Evolutionary conservation across 2,329 filamentous ascomycete species (phyloP).

Genomic region (Xylaria sp.): DNA sequence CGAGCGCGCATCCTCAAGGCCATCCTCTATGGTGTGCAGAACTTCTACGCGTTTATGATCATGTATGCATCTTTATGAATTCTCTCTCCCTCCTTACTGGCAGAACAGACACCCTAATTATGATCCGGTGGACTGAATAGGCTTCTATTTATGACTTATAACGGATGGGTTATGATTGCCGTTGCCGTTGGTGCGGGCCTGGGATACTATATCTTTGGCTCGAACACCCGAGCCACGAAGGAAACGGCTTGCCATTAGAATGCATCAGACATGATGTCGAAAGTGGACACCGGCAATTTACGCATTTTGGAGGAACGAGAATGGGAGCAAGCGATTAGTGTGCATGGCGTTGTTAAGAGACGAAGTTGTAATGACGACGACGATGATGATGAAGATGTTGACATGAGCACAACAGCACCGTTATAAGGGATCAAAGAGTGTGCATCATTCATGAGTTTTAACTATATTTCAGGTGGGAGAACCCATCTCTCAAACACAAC

Average conservation of each 20-base stretch:
- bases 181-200: constrained; percentile 88
- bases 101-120: neutral
- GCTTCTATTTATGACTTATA: constrained; percentile 99
- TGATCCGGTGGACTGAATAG: constrained; percentile 51
- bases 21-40: constrained; percentile 85
- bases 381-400: neutral
- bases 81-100: neutral
- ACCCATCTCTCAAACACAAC: no score
- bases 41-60: constrained; percentile 99
- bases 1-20: constrained; percentile 81
- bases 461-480: neutral
- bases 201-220: constrained; percentile 84
- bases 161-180: constrained; percentile 95
- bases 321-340: neutral
- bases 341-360: neutral
- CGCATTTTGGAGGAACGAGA: no score
- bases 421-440: neutral
- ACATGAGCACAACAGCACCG: neutral
- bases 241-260: constrained; percentile 85
- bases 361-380: neutral
- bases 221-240: constrained; percentile 73
- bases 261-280: neutral
- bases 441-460: neutral
- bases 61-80: constrained; percentile 73
- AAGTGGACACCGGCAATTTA: neutral